A percentile compares a stretch with the other conserved stretches of the same genome.
Evolutionary conservation across 169 alveolate genomes (phyloP).

Genomic region (Cryptosporidium canis): DNA sequence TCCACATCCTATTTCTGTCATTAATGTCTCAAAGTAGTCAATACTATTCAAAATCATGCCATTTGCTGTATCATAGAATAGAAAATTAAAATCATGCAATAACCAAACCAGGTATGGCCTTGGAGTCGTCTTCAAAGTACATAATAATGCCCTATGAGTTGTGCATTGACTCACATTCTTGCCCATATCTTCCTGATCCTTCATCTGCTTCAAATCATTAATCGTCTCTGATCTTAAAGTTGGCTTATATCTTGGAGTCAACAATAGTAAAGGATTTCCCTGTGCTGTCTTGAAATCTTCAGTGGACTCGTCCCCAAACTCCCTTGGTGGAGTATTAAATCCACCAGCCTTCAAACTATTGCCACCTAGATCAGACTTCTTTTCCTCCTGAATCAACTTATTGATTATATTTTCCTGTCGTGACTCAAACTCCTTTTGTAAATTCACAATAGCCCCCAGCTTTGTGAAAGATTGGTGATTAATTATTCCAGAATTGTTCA

Average conservation of each 20-base stretch:
- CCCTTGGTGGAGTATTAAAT: background rate
- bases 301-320: background rate
- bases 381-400: conserved; percentile 1
- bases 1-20: conserved; percentile 69
- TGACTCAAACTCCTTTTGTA: conserved; percentile 38
- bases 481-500: conserved; percentile 61
- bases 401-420: conserved; percentile 26
- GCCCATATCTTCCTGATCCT: background rate
- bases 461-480: conserved; percentile 33
- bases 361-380: background rate
- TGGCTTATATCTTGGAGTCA: conserved; percentile 70
- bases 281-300: background rate
- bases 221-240: conserved; percentile 10
- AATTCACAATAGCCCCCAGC: background rate
- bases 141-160: conserved; percentile 23
- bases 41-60: conserved; percentile 49
- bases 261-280: conserved; percentile 35
- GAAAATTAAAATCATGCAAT: conserved; percentile 60
- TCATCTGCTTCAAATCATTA: background rate
- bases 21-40: conserved; percentile 57
- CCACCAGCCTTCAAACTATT: background rate
- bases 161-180: background rate
- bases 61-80: conserved; percentile 54
- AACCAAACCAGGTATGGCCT: conserved; percentile 46
- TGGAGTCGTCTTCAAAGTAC: conserved; percentile 64